phyloP scores from a whole-genome alignment of 176 grass and related monocot genomes.

The Oryza nivara region DNA sequence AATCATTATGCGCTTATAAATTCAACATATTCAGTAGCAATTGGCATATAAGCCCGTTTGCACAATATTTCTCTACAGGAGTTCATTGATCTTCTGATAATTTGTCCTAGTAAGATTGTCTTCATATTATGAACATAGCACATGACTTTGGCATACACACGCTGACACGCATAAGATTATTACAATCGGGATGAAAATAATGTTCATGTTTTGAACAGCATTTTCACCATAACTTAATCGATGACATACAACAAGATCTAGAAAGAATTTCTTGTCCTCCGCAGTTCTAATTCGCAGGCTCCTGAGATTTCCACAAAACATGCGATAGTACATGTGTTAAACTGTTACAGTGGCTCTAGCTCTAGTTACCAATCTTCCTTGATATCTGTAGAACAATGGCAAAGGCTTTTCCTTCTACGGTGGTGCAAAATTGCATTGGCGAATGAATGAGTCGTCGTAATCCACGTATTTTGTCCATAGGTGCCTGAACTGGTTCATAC shows the following conservation, averaged over 20 bases:
- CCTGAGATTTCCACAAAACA: constrained; percentile 21
- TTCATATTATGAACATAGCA: not conserved
- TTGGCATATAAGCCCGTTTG: no score
- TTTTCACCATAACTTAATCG: constrained; percentile 33
- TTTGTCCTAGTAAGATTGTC: not conserved
- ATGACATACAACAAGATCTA: constrained; percentile 20
- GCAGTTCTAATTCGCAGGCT: constrained; percentile 6
- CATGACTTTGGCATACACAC: not conserved
- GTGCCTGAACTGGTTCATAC: constrained; percentile 90
- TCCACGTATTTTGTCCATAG: constrained; percentile 94
- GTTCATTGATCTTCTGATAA: not conserved
- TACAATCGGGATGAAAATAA: constrained; percentile 21
- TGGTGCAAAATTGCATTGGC: constrained; percentile 87
- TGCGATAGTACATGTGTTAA: not conserved
- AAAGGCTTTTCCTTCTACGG: constrained; percentile 35
- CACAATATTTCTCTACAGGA: no score
- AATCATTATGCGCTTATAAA: no score
- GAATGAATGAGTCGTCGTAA: constrained; percentile 69
- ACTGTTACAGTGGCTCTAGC: not conserved
- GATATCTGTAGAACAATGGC: not conserved
- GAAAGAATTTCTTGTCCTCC: constrained; percentile 20
- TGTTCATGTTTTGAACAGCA: not conserved
- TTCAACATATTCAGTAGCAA: no score
- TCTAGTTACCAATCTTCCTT: constrained; percentile 4
- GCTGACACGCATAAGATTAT: not conserved